Evolutionary conservation across 140 eudicot species (phyloP).

Genomic region (Flaveria floridana): DNA sequence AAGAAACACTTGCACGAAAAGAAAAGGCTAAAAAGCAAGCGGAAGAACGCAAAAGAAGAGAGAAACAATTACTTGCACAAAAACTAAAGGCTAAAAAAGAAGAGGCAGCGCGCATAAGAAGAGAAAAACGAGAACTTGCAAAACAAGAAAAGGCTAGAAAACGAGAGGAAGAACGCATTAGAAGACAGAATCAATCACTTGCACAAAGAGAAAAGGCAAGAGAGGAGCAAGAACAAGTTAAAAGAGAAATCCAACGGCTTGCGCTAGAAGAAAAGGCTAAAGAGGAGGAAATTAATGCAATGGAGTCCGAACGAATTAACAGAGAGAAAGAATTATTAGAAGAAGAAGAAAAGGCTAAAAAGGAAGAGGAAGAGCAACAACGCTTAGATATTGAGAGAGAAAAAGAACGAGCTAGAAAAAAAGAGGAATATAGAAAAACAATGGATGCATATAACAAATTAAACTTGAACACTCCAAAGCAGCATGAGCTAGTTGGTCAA

Average conservation of each 20-base stretch:
- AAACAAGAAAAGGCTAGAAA: constrained; percentile 25
- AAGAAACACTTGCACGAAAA: constrained; percentile 2
- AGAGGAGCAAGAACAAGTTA: constrained; percentile 32
- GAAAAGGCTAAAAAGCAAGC: constrained; percentile 19
- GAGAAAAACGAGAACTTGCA: constrained; percentile 27
- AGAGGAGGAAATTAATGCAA: neutral
- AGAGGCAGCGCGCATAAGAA: constrained; percentile 13
- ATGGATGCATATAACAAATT: constrained; percentile 23
- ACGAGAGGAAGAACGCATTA: constrained; percentile 32
- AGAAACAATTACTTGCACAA: constrained; percentile 21
- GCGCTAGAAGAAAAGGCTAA: constrained; percentile 18
- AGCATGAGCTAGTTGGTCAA: constrained; percentile 39
- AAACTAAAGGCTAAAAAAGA: constrained; percentile 16
- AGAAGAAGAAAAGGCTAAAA: constrained; percentile 23
- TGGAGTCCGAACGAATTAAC: neutral
- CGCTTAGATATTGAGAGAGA: neutral
- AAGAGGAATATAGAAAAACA: constrained; percentile 26
- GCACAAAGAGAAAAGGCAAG: constrained; percentile 28
- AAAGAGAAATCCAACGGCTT: constrained; percentile 16
- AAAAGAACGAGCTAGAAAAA: constrained; percentile 26
- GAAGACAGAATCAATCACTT: constrained; percentile 22
- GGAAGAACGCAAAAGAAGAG: constrained; percentile 21
- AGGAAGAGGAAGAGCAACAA: constrained; percentile 27
- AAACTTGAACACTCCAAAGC: constrained; percentile 36
- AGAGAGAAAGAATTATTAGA: constrained; percentile 9